These are phyloP conservation scores for Tolypocladium pustulatum DNA, from an alignment of 2,329 filamentous ascomycete species.

Conservation along the genomic window DNA sequence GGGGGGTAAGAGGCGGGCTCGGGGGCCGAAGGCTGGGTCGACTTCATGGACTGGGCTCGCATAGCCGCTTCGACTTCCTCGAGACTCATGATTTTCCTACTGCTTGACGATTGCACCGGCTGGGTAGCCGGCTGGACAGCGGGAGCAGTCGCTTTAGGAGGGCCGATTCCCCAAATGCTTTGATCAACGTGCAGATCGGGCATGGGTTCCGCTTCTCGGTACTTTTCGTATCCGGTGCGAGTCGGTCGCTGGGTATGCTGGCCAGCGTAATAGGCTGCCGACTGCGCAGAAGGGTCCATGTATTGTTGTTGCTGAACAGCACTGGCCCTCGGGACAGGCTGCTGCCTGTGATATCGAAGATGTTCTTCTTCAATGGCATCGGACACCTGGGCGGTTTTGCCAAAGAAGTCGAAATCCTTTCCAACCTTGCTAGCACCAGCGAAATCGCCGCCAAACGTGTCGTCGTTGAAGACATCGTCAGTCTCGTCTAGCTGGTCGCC, in stretches of 20 bases:
- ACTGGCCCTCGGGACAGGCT: conserved; percentile 39
- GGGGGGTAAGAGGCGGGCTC: conserved; percentile 19
- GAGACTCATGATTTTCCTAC: conserved; percentile 82
- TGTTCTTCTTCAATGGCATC: conserved; percentile 87
- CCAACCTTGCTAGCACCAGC: conserved; percentile 48
- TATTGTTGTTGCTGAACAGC: conserved; percentile 22
- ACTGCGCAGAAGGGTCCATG: conserved; percentile 16
- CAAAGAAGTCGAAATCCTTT: conserved; percentile 96
- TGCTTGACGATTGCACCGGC: conserved; percentile 15
- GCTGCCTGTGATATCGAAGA: conserved; percentile 67
- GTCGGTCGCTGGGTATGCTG: conserved; percentile 45
- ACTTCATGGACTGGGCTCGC: conserved; percentile 55
- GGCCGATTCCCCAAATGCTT: conserved; percentile 77
- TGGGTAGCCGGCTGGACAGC: conserved; percentile 14
- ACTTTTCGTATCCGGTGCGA: conserved; percentile 84
- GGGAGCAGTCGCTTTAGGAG: conserved; percentile 31
- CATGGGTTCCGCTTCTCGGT: conserved; percentile 72
- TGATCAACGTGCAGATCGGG: conserved; percentile 88
- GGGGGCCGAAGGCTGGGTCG: conserved; percentile 23
- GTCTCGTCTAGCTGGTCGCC: conserved; percentile 85
- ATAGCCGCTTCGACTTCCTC: conserved; percentile 96
- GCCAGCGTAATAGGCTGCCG: conserved; percentile 23
- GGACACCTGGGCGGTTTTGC: conserved; percentile 78
- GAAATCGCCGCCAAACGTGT: conserved; percentile 61
- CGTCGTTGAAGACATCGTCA: conserved; percentile 91